Base-by-base conservation (phyloP, 1,139 yeast species). In the Meyerozyma elateridarum region DNA sequence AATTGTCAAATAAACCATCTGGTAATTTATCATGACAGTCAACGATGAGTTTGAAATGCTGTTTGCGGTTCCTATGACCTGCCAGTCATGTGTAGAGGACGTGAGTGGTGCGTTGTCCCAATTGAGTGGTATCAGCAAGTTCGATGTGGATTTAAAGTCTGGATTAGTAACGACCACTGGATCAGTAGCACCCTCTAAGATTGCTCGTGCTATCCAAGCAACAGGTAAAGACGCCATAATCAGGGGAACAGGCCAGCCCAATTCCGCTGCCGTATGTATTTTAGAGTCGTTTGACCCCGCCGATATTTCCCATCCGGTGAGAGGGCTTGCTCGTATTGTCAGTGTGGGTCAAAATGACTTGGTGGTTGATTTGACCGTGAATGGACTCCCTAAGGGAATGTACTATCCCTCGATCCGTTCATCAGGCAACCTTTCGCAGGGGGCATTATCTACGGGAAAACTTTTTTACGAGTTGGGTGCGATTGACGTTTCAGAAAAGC, bases 221-320 rank as follows among this genome's bases (percentile, higher is more conserved):
- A 78, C 79, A 4, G 96, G 96, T 2, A 75, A 77, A 44, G 96
- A 89, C 51, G 95, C 95, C 7, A 85, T 89, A 41, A 81, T 89
- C 21, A 69, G 97, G 40, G 98, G 98, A 5, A 78, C 96, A 0
- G 97, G 97, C 2, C 67, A 68, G 34, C 81, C 94, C 14, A 81
- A 89, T 52, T 75, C 89, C 16, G 95, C 96, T 0, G 96, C 95
- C 0, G 97, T 89, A 19, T 79, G 94, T 42, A 89, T 89, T 30
- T 59, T 89, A 36, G 97, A 91, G 52, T 72, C 84, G 12, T 83
- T 81, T 48, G 76, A 67, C 36, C 46, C 60, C 1, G 58, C 61
- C 32, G 78, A 78, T 41, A 42, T 41, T 20, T 43, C 44, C 16
- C 70, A 73, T 33, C 85, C 93, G 0, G 95, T 89, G 20, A 77